Conservation (phyloP, 495 filamentous ascomycete genomes). For the Daldinia loculata region DNA sequence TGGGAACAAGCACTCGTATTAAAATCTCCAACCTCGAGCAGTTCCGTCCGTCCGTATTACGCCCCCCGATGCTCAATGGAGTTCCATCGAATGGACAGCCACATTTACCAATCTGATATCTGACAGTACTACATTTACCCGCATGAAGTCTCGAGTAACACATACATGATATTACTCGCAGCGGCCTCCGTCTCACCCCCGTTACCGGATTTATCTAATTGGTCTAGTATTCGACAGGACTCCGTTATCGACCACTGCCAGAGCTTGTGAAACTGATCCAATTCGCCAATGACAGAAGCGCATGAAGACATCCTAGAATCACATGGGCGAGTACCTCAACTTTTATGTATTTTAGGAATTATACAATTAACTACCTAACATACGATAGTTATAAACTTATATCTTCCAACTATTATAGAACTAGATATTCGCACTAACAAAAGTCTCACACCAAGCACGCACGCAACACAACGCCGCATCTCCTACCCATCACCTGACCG, state of each 20-base stretch:
- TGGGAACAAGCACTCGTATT: neutral
- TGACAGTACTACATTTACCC: neutral
- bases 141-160: constrained; percentile 7
- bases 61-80: neutral
- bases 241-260: neutral
- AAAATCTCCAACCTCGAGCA: neutral
- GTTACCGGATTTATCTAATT: neutral
- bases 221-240: neutral
- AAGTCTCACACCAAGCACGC: neutral
- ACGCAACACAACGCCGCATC: constrained; percentile 15
- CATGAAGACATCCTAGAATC: neutral
- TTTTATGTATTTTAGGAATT: too few species aligned
- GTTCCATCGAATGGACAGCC: neutral
- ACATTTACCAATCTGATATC: neutral
- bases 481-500: constrained; percentile 24
- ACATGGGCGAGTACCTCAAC: neutral
- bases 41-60: constrained; percentile 1
- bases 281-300: neutral
- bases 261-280: neutral
- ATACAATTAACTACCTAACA: too few species aligned
- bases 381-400: neutral
- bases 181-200: neutral
- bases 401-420: neutral
- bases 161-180: constrained; percentile 4
- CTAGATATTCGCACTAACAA: neutral